Evolutionary conservation across 148 eudicot species (phyloP).

Genomic region (Drosera capensis): DNA sequence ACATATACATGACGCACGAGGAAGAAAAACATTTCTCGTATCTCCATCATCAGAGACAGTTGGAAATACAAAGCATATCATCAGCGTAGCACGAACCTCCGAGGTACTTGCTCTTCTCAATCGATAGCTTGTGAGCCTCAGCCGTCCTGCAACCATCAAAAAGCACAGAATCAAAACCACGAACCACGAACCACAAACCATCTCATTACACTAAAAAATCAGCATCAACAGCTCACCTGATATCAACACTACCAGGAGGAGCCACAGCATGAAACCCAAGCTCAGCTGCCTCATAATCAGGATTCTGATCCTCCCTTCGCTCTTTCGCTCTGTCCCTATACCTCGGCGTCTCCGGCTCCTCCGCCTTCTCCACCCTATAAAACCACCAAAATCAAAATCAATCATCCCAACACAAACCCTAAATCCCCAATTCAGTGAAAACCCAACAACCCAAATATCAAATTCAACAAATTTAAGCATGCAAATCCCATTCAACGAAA

Average conservation of each 20-base stretch:
- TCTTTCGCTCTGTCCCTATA: constrained; percentile 95
- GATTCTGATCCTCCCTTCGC: constrained; percentile 90
- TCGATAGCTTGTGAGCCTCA: constrained; percentile 81
- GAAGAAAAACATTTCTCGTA: neutral
- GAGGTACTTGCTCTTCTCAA: constrained; percentile 98
- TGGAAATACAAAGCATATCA: neutral
- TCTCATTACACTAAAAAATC: neutral
- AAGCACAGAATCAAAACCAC: neutral
- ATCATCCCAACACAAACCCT: neutral
- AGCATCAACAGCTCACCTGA: constrained; percentile 28
- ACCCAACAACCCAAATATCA: neutral
- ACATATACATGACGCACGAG: no score
- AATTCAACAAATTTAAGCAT: neutral
- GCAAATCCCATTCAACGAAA: neutral
- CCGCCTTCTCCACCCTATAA: constrained; percentile 75
- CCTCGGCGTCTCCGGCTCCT: constrained; percentile 62
- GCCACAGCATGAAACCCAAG: constrained; percentile 95
- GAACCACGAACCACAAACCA: neutral
- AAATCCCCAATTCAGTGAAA: neutral
- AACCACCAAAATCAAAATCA: constrained; percentile 2
- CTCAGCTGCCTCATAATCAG: constrained; percentile 79
- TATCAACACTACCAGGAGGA: constrained; percentile 76
- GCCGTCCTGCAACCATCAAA: constrained; percentile 35
- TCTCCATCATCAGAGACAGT: neutral
- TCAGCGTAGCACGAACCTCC: constrained; percentile 47